These are phyloP conservation scores for Xylariales sp. DNA, from an alignment of 2,329 filamentous ascomycete genomes.

Conservation along the genomic window DNA sequence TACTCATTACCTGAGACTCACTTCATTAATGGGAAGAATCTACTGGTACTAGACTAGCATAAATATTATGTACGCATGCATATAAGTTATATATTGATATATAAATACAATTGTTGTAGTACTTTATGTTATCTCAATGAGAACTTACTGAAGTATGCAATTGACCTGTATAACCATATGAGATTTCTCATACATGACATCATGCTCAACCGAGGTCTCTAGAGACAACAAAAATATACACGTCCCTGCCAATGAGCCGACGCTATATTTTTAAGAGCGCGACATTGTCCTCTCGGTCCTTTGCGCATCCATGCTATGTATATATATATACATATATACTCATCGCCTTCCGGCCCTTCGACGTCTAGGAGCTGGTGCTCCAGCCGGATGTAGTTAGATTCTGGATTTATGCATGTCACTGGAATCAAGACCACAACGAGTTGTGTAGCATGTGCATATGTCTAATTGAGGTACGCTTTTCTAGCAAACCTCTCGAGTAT, in stretches of 20 bases:
- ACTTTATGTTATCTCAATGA: neutral
- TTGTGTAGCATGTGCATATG: constrained; percentile 43
- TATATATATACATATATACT: constrained; percentile 1
- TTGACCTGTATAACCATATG: neutral
- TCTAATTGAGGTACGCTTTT: constrained; percentile 45
- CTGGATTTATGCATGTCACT: constrained; percentile 37
- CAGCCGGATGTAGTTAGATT: constrained; percentile 30
- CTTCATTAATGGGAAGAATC: neutral
- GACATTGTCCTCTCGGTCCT: neutral
- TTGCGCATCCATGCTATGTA: neutral
- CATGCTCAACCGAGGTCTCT: too few relatives aligned
- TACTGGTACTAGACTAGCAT: neutral
- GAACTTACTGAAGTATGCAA: neutral
- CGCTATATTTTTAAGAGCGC: neutral
- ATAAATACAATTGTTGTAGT: neutral
- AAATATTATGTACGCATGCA: too few relatives aligned
- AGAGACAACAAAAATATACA: neutral
- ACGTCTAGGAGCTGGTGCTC: constrained; percentile 19
- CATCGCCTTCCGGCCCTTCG: constrained; percentile 1
- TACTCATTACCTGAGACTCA: neutral
- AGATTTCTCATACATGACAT: neutral
- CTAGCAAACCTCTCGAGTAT: constrained; percentile 45
- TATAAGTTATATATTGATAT: neutral
- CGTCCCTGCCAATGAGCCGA: neutral
- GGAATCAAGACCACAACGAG: constrained; percentile 39